Percentiles rank a stretch among this genome's conserved stretches.
phyloP scores from a whole-genome alignment of 1,139 yeast species.

The Geotrichum restrictum region DNA sequence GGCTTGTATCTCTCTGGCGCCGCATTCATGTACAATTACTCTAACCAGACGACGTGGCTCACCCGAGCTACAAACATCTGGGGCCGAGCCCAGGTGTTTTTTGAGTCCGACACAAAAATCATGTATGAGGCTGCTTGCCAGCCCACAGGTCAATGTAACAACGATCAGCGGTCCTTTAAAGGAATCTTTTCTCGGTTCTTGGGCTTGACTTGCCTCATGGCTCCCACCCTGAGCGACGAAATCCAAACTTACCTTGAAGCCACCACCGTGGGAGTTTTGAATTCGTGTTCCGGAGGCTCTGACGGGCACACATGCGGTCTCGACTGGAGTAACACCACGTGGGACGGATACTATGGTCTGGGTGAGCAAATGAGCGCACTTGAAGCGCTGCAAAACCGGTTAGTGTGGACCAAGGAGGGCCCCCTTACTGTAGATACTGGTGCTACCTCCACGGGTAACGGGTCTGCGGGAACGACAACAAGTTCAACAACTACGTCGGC shows the following conservation, averaged over 20 bases:
- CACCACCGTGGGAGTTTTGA: constrained; percentile 78
- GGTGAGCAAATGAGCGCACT: constrained; percentile 92
- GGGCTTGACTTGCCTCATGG: constrained; percentile 68
- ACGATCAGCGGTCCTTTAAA: constrained; percentile 86
- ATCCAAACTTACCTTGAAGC: constrained; percentile 53
- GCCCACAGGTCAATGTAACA: constrained; percentile 57
- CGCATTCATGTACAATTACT: constrained; percentile 75
- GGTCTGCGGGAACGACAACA: constrained; percentile 27
- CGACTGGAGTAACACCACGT: constrained; percentile 64
- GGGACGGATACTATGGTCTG: constrained; percentile 78
- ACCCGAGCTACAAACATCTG: constrained; percentile 43
- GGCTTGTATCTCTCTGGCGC: constrained; percentile 77
- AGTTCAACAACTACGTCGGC: not conserved
- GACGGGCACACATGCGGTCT: constrained; percentile 91
- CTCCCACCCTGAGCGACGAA: constrained; percentile 55
- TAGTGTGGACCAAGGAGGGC: constrained; percentile 41
- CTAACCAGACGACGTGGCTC: constrained; percentile 68
- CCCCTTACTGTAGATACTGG: constrained; percentile 47
- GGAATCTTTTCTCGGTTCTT: constrained; percentile 75
- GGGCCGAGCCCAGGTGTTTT: constrained; percentile 51
- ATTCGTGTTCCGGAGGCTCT: constrained; percentile 76
- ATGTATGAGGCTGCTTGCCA: constrained; percentile 86
- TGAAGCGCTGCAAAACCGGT: constrained; percentile 62
- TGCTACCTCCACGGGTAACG: constrained; percentile 43
- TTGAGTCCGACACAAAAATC: constrained; percentile 54